Conservation (phyloP, 495 filamentous ascomycete genomes). For the Tetracladium marchalianum region DNA sequence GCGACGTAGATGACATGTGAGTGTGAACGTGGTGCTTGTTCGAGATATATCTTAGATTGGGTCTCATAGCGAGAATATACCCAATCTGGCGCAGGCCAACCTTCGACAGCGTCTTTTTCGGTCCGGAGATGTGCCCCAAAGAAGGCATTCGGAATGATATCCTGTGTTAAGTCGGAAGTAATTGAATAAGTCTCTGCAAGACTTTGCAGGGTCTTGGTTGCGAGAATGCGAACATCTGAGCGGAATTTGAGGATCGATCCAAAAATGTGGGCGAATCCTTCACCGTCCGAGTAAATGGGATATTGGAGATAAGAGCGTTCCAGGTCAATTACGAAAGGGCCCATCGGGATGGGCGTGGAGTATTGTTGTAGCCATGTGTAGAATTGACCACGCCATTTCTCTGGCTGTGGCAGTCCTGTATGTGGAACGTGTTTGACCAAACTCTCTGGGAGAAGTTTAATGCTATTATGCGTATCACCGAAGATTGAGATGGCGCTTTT, state of each 20-base stretch:
- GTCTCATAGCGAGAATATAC: slow-evolving; percentile 6
- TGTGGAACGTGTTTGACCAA: slow-evolving; percentile 7
- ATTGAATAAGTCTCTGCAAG: slow-evolving; percentile 7
- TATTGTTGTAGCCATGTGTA: slow-evolving; percentile 7
- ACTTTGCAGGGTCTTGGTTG: slow-evolving; percentile 4
- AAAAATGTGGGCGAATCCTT: slow-evolving; percentile 12
- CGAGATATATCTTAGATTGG: slow-evolving; percentile 8
- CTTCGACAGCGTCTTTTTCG: slow-evolving; percentile 7
- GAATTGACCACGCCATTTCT: slow-evolving; percentile 7
- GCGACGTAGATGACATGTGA: slow-evolving; percentile 14
- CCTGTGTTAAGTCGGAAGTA: not conserved
- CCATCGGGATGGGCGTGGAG: not conserved
- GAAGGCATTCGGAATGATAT: slow-evolving; percentile 6
- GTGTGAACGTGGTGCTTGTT: slow-evolving; percentile 1
- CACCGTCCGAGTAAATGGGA: slow-evolving; percentile 9
- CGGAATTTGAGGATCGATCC: slow-evolving; percentile 17
- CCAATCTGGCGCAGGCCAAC: slow-evolving; percentile 7
- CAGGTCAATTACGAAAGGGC: slow-evolving; percentile 14
- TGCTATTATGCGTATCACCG: not conserved
- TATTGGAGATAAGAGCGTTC: slow-evolving; percentile 10
- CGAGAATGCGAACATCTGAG: slow-evolving; percentile 11
- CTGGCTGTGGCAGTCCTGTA: slow-evolving; percentile 8
- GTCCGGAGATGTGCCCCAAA: slow-evolving; percentile 15
- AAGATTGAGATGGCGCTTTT: not conserved
- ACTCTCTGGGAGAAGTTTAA: slow-evolving; percentile 4